Base-by-base conservation (phyloP, 129 eudicot species). In the Flaveria brownii region DNA sequence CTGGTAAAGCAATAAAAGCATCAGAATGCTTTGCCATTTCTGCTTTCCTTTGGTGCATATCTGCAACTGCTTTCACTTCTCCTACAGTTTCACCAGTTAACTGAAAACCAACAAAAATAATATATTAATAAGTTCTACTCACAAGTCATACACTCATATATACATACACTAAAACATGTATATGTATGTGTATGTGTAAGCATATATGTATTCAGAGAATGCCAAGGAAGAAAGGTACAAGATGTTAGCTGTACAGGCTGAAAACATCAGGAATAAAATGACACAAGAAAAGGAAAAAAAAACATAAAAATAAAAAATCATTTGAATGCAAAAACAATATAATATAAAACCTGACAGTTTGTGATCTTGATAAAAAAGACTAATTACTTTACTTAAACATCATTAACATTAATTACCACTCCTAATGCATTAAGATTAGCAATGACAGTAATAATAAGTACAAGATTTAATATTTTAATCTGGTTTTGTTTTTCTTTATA, bases 61-160 rank as follows among this genome's bases (percentile, higher is more conserved):
- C 98, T 87, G 98, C 98, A 75, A 94, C 98, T 81, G 98, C 97
- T 81, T 89, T 94, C 90, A 91, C 98, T 85, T 94, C 98, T 69
- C 98, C 98, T 81, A 94, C 93, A 65, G 98, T 94, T 82, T 84
- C 96, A 76, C 98, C 98, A 86, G 98, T 94, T 84, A 94, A 87
- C 98, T 94, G 92, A 84, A 84, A 80, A 66, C 7, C 76, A 79
- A 20, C 54, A 12, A 61, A 26, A 46, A 52, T 5, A 6, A 33
- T 30, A 52, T 52, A 52, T 16, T 52, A 66, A 80, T 70, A 70
- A 68, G 51, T 70, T 14, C 22, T 22, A 69, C 9, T 69, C 59
- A 69, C 41, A 36, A 36, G 41, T 36, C 7, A 36, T 36, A 5
- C 41, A 36, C 41, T 36, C 41, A 36, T 1, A 36, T 36, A 36